Conservation (phyloP, 768 basidiomycete genomes). For the Tricholoma hemisulphureum region DNA sequence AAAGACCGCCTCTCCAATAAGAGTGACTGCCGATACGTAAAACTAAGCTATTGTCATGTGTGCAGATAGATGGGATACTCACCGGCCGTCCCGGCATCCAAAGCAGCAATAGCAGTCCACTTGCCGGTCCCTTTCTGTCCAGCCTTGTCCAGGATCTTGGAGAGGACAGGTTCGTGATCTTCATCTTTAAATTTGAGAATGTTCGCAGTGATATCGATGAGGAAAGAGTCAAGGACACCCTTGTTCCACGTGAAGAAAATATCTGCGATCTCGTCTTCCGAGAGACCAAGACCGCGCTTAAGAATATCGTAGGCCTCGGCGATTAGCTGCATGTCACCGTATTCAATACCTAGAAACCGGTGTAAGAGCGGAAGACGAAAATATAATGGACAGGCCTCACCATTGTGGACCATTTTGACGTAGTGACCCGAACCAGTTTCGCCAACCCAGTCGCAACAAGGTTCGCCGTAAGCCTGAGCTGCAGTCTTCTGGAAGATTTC, state of each 20-base stretch:
- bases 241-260: slow-evolving; percentile 97
- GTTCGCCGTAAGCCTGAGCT: slow-evolving; percentile 91
- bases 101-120: slow-evolving; percentile 97
- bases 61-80: slow-evolving; percentile 23
- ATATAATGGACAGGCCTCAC: slow-evolving; percentile 38
- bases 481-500: slow-evolving; percentile 98
- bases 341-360: slow-evolving; percentile 84
- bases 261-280: slow-evolving; percentile 87
- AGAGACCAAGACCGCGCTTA: slow-evolving; percentile 88
- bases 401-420: slow-evolving; percentile 99
- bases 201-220: slow-evolving; percentile 97
- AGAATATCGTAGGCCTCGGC: slow-evolving; percentile 99
- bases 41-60: slow-evolving; percentile 5
- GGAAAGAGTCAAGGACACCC: slow-evolving; percentile 99
- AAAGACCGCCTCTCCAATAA: slow-evolving; percentile 99
- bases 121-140: slow-evolving; percentile 99
- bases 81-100: slow-evolving; percentile 90
- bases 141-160: slow-evolving; percentile 93
- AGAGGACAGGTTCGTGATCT: slow-evolving; percentile 87
- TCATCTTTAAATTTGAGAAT: slow-evolving; percentile 97
- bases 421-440: slow-evolving; percentile 95
- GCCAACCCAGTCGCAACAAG: slow-evolving; percentile 99
- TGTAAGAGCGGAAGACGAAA: slow-evolving; percentile 7
- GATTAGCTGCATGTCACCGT: slow-evolving; percentile 99
- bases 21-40: slow-evolving; percentile 64